These are phyloP conservation scores for Eutypella sp. DNA, from an alignment of 2,329 filamentous ascomycete genomes.

Conservation along the genomic window DNA sequence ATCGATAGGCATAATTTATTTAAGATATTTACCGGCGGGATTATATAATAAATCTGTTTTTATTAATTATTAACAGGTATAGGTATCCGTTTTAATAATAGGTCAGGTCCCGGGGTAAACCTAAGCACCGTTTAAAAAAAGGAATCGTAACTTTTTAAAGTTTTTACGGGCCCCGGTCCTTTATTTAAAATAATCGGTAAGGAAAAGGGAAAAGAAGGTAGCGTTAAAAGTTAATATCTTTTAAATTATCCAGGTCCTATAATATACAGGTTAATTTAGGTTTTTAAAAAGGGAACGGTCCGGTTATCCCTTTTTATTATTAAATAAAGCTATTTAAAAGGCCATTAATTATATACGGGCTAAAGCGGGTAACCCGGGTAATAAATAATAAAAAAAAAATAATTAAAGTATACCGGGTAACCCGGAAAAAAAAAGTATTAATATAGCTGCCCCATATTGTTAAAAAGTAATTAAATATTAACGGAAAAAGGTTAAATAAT, in stretches of 20 bases:
- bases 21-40: background rate
- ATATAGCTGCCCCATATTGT: background rate
- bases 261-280: background rate
- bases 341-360: background rate
- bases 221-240: background rate
- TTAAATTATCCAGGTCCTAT: background rate
- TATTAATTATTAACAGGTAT: conserved; percentile 1
- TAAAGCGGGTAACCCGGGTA: too few species aligned
- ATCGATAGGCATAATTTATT: background rate
- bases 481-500: background rate
- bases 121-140: background rate
- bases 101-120: background rate
- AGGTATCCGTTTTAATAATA: background rate
- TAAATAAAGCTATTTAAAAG: background rate
- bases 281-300: background rate
- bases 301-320: background rate
- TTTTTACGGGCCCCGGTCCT: background rate
- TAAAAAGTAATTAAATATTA: too few species aligned
- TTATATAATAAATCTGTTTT: background rate
- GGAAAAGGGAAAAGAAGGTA: background rate
- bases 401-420: background rate
- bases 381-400: background rate
- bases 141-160: background rate
- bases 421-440: background rate
- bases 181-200: background rate